Evolutionary conservation across 2,329 filamentous ascomycete species (phyloP), one percentile per base, ranked within the genome.

Genomic region (Biscogniauxia mediterranea): DNA sequence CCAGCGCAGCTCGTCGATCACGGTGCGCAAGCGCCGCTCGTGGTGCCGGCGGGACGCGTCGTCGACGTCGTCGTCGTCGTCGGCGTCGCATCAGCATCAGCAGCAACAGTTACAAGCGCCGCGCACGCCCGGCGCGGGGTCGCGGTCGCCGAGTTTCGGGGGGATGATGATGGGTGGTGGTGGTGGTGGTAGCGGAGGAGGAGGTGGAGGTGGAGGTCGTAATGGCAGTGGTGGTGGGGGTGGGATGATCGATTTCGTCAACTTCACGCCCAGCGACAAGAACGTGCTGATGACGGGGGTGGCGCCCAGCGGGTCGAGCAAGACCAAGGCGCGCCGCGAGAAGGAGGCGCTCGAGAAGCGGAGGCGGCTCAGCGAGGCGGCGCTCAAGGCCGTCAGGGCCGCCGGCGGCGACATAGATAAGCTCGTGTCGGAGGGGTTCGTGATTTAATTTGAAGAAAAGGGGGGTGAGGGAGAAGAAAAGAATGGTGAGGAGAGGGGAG

Each of bases 241-340:
- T 2, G 57, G 66, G 9, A 71, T 51, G 2, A 78, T 85, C 8
- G 84, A 85, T 11, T 98, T 98, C 72, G 91, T 97, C 65, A 98
- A 98, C 76, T 97, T 91, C 77, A 97, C 93, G 0, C 89, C 92
- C 0, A 81, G 83, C 55, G 93, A 99, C 75, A 89, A 88, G 69
- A 80, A 84, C 15, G 86, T 90, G 72, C 88, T 99, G 52, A 85
- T 99, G 76, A 92, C 86, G 7, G 94, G 93, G 5, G 95, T 99
- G 13, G 95, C 95, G 53, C 94, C 94, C 0, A 93, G 89, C 66
- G 95, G 95, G 9, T 93, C 89, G 68, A 91, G 87, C 67, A 98
- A 98, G 84, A 98, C 95, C 8, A 97, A 97, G 74, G 92, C 92
- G n/a, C 80, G 93, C 59, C 81, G 95, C 56, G 94, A 98, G 76